These are phyloP conservation scores for Nitzschia putrida DNA, from an alignment of 108 stramenopile genomes.

Conservation along the genomic window DNA sequence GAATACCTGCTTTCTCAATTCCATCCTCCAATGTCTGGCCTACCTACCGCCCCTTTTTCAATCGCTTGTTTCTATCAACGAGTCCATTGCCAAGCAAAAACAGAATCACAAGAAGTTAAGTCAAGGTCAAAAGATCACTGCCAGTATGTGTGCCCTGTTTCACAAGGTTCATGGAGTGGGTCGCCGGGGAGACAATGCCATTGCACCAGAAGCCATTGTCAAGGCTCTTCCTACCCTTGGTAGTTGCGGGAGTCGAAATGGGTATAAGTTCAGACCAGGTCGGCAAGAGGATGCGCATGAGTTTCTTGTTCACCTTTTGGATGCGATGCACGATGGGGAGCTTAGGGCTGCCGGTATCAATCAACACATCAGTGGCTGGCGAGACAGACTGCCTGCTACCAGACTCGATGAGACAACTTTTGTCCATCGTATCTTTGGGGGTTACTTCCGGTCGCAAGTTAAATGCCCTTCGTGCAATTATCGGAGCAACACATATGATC, in stretches of 20 bases:
- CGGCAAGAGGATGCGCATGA: constrained; percentile 98
- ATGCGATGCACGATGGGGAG: constrained; percentile 88
- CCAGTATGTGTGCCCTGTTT: constrained; percentile 51
- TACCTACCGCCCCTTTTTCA: constrained; percentile 89
- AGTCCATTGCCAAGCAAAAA: constrained; percentile 23
- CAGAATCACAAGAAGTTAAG: constrained; percentile 26
- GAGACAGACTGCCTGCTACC: constrained; percentile 71
- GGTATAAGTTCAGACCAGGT: constrained; percentile 86
- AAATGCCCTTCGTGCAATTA: constrained; percentile 83
- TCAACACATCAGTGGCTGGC: constrained; percentile 73
- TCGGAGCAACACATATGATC: constrained; percentile 90
- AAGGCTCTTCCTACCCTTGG: constrained; percentile 61
- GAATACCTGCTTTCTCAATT: constrained; percentile 97
- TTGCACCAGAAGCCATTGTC: constrained; percentile 76
- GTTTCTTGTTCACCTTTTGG: constrained; percentile 91
- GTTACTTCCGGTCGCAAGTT: constrained; percentile 87
- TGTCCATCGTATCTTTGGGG: constrained; percentile 92
- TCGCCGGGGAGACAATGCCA: constrained; percentile 35
- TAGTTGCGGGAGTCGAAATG: constrained; percentile 48
- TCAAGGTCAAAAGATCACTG: constrained; percentile 65
- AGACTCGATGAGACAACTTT: constrained; percentile 91
- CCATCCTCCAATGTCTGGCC: constrained; percentile 90
- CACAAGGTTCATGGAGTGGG: constrained; percentile 54
- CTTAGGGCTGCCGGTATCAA: constrained; percentile 78
- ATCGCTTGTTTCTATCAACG: constrained; percentile 53